Conservation (phyloP, 148 eudicot genomes). For the Nepenthes gracilis region DNA sequence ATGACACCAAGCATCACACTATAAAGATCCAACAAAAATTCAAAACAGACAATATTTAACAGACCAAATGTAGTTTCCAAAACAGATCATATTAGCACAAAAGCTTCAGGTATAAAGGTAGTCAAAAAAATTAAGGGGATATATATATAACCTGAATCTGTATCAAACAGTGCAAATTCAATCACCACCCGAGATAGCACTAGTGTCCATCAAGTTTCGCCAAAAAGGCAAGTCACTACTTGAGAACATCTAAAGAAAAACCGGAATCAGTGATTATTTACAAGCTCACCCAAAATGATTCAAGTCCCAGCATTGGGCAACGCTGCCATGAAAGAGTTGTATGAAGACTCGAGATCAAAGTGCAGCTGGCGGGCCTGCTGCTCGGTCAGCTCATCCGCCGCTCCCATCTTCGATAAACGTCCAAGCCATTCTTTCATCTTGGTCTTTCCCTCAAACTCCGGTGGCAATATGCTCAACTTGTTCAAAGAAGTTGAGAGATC, state of each 20-base stretch:
- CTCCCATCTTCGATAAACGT: conserved; percentile 74
- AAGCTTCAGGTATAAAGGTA: neutral
- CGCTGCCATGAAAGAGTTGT: conserved; percentile 87
- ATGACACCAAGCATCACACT: too few relatives aligned
- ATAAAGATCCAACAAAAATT: too few relatives aligned
- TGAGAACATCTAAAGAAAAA: conserved; percentile 6
- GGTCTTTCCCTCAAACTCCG: conserved; percentile 70
- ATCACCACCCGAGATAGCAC: neutral
- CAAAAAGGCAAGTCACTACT: conserved; percentile 5
- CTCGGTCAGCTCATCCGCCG: conserved; percentile 76
- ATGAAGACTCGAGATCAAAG: conserved; percentile 91
- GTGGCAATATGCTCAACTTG: conserved; percentile 55
- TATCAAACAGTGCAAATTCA: conserved; percentile 7
- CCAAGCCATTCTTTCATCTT: conserved; percentile 83
- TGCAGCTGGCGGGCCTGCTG: conserved; percentile 84
- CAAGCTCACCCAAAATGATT: conserved; percentile 14
- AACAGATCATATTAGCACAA: neutral
- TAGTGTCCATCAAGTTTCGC: neutral
- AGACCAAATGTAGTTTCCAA: too few relatives aligned
- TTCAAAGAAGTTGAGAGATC: conserved; percentile 54
- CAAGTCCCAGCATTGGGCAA: conserved; percentile 63
- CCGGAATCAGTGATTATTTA: neutral
- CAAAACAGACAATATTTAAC: too few relatives aligned
- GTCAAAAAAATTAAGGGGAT: neutral
- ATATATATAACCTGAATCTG: neutral